Conservation (phyloP, 352 stramenopile species). For the Pythium angustatum region DNA sequence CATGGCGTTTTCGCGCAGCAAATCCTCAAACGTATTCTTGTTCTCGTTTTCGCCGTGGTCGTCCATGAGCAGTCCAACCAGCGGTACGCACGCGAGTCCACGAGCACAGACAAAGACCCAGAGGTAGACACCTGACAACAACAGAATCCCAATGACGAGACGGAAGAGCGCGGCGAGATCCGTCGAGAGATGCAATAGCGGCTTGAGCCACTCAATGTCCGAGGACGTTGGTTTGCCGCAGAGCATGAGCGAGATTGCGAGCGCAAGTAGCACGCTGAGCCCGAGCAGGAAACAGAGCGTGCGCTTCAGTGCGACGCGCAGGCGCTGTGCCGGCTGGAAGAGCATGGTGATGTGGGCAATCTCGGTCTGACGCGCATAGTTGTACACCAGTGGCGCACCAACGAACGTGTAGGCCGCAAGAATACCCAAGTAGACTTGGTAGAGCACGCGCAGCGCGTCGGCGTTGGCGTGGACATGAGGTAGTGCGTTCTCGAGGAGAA, state of each 20-base stretch:
- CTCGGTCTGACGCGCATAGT: constrained; percentile 84
- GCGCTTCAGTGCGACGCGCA: constrained; percentile 67
- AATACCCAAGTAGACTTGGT: constrained; percentile 68
- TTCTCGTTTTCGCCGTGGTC: constrained; percentile 70
- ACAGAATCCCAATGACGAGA: constrained; percentile 71
- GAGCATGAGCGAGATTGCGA: constrained; percentile 70
- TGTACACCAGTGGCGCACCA: constrained; percentile 71
- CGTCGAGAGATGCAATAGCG: constrained; percentile 72
- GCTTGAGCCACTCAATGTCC: constrained; percentile 82
- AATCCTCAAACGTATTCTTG: constrained; percentile 67
- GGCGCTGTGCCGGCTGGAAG: constrained; percentile 52
- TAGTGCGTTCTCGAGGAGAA: constrained; percentile 68
- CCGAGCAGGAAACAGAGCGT: constrained; percentile 77
- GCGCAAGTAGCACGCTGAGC: constrained; percentile 59
- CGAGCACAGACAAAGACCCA: constrained; percentile 76
- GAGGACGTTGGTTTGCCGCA: constrained; percentile 75
- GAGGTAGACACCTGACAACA: constrained; percentile 71
- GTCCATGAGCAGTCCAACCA: constrained; percentile 81
- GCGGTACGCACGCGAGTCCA: constrained; percentile 66
- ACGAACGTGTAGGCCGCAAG: constrained; percentile 71
- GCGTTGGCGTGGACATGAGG: constrained; percentile 60
- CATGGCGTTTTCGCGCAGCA: constrained; percentile 75
- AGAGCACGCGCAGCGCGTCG: constrained; percentile 55
- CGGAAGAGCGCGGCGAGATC: constrained; percentile 75
- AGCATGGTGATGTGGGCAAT: constrained; percentile 79